These are phyloP conservation scores for Ceratonia siliqua DNA, from an alignment of 306 rosid species.

Conservation along the genomic window DNA sequence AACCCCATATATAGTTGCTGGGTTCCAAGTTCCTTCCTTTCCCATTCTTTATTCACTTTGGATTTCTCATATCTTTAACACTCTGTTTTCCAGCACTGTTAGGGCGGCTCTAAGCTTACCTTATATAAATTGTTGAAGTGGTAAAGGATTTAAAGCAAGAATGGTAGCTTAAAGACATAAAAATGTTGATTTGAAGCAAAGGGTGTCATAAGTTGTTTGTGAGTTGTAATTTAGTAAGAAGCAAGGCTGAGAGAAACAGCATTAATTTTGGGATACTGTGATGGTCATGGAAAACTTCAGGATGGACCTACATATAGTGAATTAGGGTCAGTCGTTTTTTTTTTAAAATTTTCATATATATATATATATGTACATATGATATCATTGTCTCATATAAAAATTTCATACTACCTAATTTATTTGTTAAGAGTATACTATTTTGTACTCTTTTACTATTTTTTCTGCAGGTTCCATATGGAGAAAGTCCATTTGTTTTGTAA, in stretches of 20 bases:
- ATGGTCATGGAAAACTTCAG: no score
- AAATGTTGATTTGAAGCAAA: constrained; percentile 58
- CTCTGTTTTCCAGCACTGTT: constrained; percentile 35
- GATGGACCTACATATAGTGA: no score
- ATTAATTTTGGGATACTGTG: no score
- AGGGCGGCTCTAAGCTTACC: neutral
- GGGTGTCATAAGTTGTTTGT: constrained; percentile 52
- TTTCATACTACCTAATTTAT: no score
- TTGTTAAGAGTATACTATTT: no score
- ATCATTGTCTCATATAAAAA: no score
- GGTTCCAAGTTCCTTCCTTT: constrained; percentile 45
- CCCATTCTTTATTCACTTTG: constrained; percentile 32
- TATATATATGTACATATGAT: no score
- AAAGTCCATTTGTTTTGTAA: constrained; percentile 44
- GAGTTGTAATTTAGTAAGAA: constrained; percentile 52
- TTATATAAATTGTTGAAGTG: no score
- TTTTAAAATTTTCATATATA: no score
- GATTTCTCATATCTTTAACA: constrained; percentile 37
- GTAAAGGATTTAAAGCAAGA: constrained; percentile 44
- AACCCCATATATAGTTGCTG: constrained; percentile 38
- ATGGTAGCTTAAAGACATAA: constrained; percentile 53
- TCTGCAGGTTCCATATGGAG: no score
- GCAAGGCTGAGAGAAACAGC: constrained; percentile 52
- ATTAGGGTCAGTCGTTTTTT: no score
- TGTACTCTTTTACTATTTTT: no score